Evolutionary conservation across 139 green algal species (phyloP).

Genomic region (Chlamydomonas asymmetrica): DNA sequence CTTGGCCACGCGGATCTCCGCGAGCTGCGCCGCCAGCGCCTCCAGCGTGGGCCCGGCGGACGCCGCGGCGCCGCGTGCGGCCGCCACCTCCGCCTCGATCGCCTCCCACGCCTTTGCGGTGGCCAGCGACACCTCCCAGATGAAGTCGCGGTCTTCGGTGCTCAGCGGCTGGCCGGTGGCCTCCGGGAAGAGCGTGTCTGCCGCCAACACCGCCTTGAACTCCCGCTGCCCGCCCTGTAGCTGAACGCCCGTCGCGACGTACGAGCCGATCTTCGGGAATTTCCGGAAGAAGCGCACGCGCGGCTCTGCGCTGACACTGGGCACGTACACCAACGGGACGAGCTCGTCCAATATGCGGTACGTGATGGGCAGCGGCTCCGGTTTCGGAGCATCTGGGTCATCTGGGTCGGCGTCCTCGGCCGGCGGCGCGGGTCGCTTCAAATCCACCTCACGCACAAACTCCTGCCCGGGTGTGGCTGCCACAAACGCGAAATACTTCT

Average conservation of each 20-base stretch:
- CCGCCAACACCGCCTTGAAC: conserved; percentile 57
- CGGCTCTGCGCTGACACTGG: conserved; percentile 49
- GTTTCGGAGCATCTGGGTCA: no score
- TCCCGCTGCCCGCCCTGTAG: conserved; percentile 7
- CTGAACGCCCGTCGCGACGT: conserved; percentile 34
- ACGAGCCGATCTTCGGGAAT: conserved; percentile 55
- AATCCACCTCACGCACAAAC: conserved; percentile 39
- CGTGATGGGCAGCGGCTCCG: conserved; percentile 42
- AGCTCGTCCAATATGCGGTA: conserved; percentile 69
- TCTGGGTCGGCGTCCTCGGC: conserved; percentile 44
- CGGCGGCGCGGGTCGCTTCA: conserved; percentile 37
- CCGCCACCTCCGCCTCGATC: neutral
- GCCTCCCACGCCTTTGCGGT: neutral
- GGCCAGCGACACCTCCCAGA: conserved; percentile 42
- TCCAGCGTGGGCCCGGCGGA: conserved; percentile 12
- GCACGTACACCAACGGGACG: conserved; percentile 53
- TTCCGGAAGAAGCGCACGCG: conserved; percentile 50
- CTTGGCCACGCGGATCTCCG: conserved; percentile 12
- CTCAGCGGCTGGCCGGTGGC: conserved; percentile 51
- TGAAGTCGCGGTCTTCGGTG: conserved; percentile 49
- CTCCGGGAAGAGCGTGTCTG: conserved; percentile 62
- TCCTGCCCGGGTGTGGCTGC: conserved; percentile 50
- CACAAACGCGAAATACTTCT: conserved; percentile 55
- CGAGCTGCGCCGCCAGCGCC: conserved; percentile 4
- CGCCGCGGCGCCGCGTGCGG: conserved; percentile 1